Evolutionary conservation across 108 stramenopile genomes (phyloP).

Genomic region (Nitzschia palea): DNA sequence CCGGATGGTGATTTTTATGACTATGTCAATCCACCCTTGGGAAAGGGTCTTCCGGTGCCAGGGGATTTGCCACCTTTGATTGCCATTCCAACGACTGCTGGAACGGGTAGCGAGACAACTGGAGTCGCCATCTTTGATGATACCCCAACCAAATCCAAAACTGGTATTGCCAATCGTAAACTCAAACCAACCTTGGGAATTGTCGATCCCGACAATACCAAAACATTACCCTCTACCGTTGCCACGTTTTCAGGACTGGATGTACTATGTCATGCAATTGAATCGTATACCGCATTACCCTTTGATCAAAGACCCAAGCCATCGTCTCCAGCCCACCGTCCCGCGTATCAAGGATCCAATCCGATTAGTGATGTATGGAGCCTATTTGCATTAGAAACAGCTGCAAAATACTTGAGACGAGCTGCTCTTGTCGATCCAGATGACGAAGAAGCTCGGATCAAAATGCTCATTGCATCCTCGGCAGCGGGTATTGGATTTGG

Average conservation of each 20-base stretch:
- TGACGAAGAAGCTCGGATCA: constrained; percentile 49
- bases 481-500: constrained; percentile 65
- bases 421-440: constrained; percentile 28
- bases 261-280: constrained; percentile 62
- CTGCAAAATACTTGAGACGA: constrained; percentile 37
- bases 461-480: constrained; percentile 56
- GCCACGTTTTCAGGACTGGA: constrained; percentile 57
- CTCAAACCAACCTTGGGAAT: constrained; percentile 55
- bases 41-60: constrained; percentile 46
- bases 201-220: constrained; percentile 56
- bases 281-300: constrained; percentile 55
- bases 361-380: constrained; percentile 49
- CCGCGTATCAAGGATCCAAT: constrained; percentile 54
- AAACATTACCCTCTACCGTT: constrained; percentile 35
- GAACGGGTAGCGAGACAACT: constrained; percentile 64
- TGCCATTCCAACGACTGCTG: constrained; percentile 66
- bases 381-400: constrained; percentile 43
- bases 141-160: constrained; percentile 50
- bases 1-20: constrained; percentile 45
- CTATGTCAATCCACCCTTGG: constrained; percentile 60
- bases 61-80: constrained; percentile 43
- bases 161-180: constrained; percentile 47
- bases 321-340: constrained; percentile 33
- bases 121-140: constrained; percentile 65
- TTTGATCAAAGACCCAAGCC: constrained; percentile 42